phyloP scores from a whole-genome alignment of 2,329 filamentous ascomycete genomes.

The Thermothelomyces thermophilus region DNA sequence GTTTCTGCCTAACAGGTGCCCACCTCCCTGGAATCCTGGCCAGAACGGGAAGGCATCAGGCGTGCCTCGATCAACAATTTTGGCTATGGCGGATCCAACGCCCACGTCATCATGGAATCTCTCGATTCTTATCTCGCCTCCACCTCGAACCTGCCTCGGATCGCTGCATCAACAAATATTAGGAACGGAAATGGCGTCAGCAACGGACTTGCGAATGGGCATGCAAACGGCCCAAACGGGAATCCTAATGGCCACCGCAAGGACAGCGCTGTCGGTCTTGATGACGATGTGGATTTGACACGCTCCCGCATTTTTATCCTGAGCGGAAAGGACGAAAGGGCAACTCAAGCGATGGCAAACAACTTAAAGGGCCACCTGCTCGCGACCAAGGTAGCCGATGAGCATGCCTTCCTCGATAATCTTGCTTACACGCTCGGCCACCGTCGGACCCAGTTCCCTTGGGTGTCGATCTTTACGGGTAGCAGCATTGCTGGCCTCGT shows the following conservation, averaged over 20 bases:
- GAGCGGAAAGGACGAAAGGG: slow-evolving; percentile 23
- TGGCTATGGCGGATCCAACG: slow-evolving; percentile 33
- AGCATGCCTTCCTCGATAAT: slow-evolving; percentile 25
- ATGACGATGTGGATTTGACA: neutral
- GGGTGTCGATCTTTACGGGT: slow-evolving; percentile 15
- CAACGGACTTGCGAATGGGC: neutral
- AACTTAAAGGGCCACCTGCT: slow-evolving; percentile 25
- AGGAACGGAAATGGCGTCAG: neutral
- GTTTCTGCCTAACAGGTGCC: slow-evolving; percentile 13
- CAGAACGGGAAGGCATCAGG: slow-evolving; percentile 21
- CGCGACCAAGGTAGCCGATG: slow-evolving; percentile 22
- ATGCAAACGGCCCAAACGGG: slow-evolving; percentile 10
- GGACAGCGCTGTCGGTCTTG: slow-evolving; percentile 4
- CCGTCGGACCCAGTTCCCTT: slow-evolving; percentile 26
- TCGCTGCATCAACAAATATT: neutral
- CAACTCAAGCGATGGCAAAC: slow-evolving; percentile 23
- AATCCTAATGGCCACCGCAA: slow-evolving; percentile 4
- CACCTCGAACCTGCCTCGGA: neutral
- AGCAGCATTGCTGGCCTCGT: slow-evolving; percentile 14
- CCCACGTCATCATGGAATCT: slow-evolving; percentile 28
- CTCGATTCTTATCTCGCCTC: slow-evolving; percentile 15
- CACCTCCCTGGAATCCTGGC: slow-evolving; percentile 23
- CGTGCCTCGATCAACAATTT: slow-evolving; percentile 32
- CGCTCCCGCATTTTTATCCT: slow-evolving; percentile 20
- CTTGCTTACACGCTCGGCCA: slow-evolving; percentile 29